Conservation (phyloP, 2,329 filamentous ascomycete genomes). For the Ceratocystis huliohia region DNA sequence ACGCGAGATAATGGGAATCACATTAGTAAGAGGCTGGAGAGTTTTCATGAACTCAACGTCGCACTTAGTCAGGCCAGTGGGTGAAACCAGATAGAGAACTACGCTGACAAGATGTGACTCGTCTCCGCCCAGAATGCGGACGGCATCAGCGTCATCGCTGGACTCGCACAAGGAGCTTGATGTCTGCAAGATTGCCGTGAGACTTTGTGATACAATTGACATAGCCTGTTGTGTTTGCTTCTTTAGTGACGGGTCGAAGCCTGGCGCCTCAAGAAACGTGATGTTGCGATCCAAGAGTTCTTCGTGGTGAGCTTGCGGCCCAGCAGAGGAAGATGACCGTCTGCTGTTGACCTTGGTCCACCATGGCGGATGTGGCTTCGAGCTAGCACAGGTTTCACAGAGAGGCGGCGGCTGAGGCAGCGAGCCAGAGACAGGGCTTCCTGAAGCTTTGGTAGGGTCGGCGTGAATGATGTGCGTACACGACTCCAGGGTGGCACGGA, state of each 20-base stretch:
- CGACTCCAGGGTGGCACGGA: constrained; percentile 73
- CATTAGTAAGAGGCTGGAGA: constrained; percentile 62
- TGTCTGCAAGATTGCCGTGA: neutral
- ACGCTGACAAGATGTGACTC: constrained; percentile 76
- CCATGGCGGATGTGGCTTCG: constrained; percentile 77
- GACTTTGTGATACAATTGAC: neutral
- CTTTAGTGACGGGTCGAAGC: constrained; percentile 22
- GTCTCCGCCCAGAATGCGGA: constrained; percentile 65
- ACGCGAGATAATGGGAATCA: constrained; percentile 70
- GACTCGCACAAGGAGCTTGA: neutral
- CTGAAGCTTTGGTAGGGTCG: constrained; percentile 46
- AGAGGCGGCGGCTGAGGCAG: neutral
- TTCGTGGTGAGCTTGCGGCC: constrained; percentile 41
- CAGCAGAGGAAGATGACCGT: constrained; percentile 39
- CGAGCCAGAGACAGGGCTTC: constrained; percentile 30
- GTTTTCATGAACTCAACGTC: constrained; percentile 62
- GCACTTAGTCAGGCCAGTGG: constrained; percentile 44
- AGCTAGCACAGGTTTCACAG: constrained; percentile 62
- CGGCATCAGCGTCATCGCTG: constrained; percentile 44
- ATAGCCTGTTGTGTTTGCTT: constrained; percentile 24
- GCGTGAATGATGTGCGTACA: constrained; percentile 92
- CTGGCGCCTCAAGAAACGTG: constrained; percentile 80
- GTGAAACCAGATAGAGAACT: constrained; percentile 67
- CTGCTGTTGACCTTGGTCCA: constrained; percentile 59
- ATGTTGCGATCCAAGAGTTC: constrained; percentile 78